Evolutionary conservation across 148 eudicot genomes (phyloP), one percentile per base, ranked within the genome.

Genomic region (Cornus florida): DNA sequence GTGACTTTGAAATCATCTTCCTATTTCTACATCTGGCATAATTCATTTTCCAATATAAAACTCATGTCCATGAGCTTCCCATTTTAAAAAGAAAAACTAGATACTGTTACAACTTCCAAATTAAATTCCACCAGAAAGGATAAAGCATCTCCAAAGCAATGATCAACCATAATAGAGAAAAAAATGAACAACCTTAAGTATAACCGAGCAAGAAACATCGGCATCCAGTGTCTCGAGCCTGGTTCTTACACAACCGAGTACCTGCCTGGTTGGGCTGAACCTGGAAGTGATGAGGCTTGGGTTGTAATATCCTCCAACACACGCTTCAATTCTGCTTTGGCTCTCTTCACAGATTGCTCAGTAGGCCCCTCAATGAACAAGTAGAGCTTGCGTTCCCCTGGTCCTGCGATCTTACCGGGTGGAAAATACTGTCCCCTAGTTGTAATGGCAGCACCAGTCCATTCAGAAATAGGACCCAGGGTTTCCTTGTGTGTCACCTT

Each of bases 401-500:
- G 92, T 31, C 87, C 94, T 5, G 91, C 77, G 22, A 85, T 57
- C 89, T 79, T 93, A 22, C 94, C 94, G 17, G 91, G 92, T 17
- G 91, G 94, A 79, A 88, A 83, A 80, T 77, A 86, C 41, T 88
- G 91, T 19, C 97, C 97, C 79, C 97, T 83, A 10, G 97, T 93
- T 2, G 97, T 93, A 67, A 93, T 93, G 64, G 97, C 94, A 70
- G 93, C 97, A 46, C 97, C 97, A 73, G 93, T 89, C 89, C 90
- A 93, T 24, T 93, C 97, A 70, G 94, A 91, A 13, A 93, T 91
- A 0, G 94, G 97, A 56, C 94, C 93, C 80, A 92, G 74, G 12
- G 97, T 92, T 78, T 92, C 97, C 83, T 92, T 92, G 80, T 92
- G 94, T 10, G 97, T 92, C 38, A 92, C 97, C 89, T 90, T 92